Percentiles rank a stretch among this genome's conserved stretches.
phyloP scores from a whole-genome alignment of 768 basidiomycete genomes.

The Lentinula guzmanii region DNA sequence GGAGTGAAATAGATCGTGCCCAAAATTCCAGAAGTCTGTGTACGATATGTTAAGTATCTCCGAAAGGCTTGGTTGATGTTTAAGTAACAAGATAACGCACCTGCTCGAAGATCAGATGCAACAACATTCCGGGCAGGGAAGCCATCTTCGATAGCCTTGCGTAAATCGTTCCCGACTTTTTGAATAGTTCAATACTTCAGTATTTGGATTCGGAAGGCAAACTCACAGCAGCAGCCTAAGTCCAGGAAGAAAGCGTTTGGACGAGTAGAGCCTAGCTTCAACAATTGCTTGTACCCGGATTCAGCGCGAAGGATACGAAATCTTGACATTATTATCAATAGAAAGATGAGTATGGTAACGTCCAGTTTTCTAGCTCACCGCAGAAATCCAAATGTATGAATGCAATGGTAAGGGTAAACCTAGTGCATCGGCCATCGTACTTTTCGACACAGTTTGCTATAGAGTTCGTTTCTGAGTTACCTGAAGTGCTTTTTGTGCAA shows the following conservation, averaged over 20 bases:
- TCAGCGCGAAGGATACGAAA: constrained; percentile 14
- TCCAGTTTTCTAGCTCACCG: constrained; percentile 14
- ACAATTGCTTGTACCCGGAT: constrained; percentile 12
- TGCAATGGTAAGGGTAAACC: constrained; percentile 33
- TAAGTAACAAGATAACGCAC: constrained; percentile 4
- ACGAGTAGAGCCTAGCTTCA: constrained; percentile 13
- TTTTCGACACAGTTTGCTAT: neutral
- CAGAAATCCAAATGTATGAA: constrained; percentile 27
- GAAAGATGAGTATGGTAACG: neutral
- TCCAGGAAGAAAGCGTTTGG: constrained; percentile 18
- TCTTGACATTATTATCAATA: neutral
- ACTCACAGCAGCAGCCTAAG: constrained; percentile 21
- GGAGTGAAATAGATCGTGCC: constrained; percentile 39
- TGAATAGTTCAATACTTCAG: neutral
- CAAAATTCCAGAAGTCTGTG: constrained; percentile 40
- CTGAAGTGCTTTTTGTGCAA: constrained; percentile 14
- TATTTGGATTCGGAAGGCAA: neutral
- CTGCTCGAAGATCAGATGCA: constrained; percentile 18
- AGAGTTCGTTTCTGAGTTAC: neutral
- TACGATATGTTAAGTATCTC: neutral
- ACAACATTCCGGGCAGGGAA: constrained; percentile 17
- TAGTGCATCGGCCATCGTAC: constrained; percentile 5
- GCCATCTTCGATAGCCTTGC: constrained; percentile 18
- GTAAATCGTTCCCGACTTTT: constrained; percentile 19
- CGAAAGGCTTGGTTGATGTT: neutral